These are phyloP conservation scores for Triglochin maritima DNA, from an alignment of 106 monocot genomes.

Conservation along the genomic window DNA sequence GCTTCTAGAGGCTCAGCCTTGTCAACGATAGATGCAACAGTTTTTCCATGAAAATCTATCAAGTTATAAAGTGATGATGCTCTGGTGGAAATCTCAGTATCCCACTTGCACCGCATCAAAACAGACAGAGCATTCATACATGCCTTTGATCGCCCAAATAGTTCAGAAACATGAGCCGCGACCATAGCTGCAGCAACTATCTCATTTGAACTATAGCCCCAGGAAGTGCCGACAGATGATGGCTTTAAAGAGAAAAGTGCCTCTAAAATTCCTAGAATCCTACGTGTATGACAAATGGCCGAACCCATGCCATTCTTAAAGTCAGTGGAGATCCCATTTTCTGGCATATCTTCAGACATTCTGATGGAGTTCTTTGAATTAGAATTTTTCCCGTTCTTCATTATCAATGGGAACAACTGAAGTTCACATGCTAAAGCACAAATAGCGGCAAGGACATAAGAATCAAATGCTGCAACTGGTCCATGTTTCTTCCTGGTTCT, in stretches of 20 bases:
- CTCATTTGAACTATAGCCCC: slow-evolving; percentile 97
- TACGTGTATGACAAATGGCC: slow-evolving; percentile 68
- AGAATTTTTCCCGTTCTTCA: slow-evolving; percentile 39
- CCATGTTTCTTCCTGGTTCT: slow-evolving; percentile 63
- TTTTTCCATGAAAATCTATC: slow-evolving; percentile 91
- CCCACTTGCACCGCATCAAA: slow-evolving; percentile 89
- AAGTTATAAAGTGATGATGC: slow-evolving; percentile 91
- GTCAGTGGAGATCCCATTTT: slow-evolving; percentile 32
- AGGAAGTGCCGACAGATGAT: slow-evolving; percentile 94
- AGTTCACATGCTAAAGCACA: slow-evolving; percentile 96
- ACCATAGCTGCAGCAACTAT: slow-evolving; percentile 99
- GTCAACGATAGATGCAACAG: slow-evolving; percentile 77
- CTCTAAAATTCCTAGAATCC: slow-evolving; percentile 88
- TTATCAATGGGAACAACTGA: slow-evolving; percentile 79
- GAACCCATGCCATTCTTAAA: slow-evolving; percentile 47
- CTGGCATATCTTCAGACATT: slow-evolving; percentile 28
- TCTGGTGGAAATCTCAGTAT: slow-evolving; percentile 65
- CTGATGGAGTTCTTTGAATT: slow-evolving; percentile 29
- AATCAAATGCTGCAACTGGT: slow-evolving; percentile 92
- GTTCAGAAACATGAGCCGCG: slow-evolving; percentile 95
- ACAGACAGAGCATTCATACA: slow-evolving; percentile 85
- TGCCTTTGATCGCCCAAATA: slow-evolving; percentile 85
- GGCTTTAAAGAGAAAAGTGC: slow-evolving; percentile 94
- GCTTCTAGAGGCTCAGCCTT: slow-evolving; percentile 82
- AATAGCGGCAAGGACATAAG: slow-evolving; percentile 85